A percentile compares a stretch with the other conserved stretches of the same genome.
Conservation (phyloP, 805 yeast genomes). For the Sugiyamaella marilandica region DNA sequence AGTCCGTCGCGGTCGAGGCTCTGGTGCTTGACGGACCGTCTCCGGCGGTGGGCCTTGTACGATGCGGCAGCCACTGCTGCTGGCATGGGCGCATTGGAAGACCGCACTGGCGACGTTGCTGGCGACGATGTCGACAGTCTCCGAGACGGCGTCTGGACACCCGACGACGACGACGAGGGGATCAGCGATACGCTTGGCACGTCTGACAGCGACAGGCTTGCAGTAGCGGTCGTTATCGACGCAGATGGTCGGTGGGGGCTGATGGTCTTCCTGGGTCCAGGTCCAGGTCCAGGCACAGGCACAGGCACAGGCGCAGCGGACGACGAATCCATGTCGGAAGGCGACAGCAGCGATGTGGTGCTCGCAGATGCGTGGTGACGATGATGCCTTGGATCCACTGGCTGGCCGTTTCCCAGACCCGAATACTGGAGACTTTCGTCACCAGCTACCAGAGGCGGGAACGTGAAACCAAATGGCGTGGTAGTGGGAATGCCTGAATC, state of each 20-base stretch:
- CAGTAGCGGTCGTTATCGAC: conserved; percentile 10
- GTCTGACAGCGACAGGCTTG: conserved; percentile 5
- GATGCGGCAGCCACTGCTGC: conserved; percentile 2
- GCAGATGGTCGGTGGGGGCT: conserved; percentile 9
- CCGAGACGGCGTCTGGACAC: background rate
- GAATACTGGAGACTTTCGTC: background rate
- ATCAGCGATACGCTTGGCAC: background rate
- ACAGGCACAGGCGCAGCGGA: too few species aligned
- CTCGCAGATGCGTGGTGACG: background rate
- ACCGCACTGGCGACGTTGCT: background rate
- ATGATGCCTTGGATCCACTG: background rate
- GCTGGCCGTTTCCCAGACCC: background rate
- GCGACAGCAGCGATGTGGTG: background rate
- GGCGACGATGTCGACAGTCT: background rate
- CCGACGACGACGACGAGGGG: background rate
- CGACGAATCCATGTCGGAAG: background rate
- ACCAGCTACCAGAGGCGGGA: background rate
- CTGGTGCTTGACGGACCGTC: conserved; percentile 31
- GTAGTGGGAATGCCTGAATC: background rate
- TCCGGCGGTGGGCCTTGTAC: conserved; percentile 9
- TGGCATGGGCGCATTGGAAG: background rate
- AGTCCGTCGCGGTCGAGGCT: conserved; percentile 60
- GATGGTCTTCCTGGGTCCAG: background rate
- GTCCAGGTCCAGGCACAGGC: background rate
- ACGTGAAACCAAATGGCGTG: conserved; percentile 4